Percentiles rank a stretch among this genome's conserved stretches.
Conservation (phyloP, 2,329 filamentous ascomycete genomes). For the Helicocarpus griseus region DNA sequence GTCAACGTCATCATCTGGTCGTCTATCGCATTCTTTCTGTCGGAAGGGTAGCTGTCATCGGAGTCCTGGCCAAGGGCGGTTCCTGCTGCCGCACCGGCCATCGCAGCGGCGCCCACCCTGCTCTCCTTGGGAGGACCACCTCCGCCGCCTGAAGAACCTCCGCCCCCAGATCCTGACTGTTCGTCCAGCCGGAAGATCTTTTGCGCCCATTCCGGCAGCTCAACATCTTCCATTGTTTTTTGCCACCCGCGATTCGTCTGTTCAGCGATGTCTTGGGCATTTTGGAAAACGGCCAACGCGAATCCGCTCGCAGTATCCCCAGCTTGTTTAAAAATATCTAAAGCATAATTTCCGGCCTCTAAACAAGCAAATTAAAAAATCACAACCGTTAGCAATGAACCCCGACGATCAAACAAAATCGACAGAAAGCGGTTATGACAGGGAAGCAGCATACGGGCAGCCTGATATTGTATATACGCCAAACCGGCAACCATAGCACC, state of each 20-base stretch:
- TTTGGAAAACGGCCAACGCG: slow-evolving; percentile 60
- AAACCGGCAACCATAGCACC: slow-evolving; percentile 76
- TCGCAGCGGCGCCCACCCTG: slow-evolving; percentile 48
- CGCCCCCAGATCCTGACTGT: slow-evolving; percentile 43
- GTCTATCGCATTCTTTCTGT: slow-evolving; percentile 64
- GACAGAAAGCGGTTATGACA: not conserved
- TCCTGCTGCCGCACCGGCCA: slow-evolving; percentile 60
- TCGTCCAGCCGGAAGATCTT: slow-evolving; percentile 57
- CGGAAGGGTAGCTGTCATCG: slow-evolving; percentile 42
- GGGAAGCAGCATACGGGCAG: slow-evolving; percentile 55
- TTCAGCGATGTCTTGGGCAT: slow-evolving; percentile 63
- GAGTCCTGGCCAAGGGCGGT: slow-evolving; percentile 69
- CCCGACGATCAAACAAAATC: not conserved
- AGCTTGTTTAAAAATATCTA: slow-evolving; percentile 65
- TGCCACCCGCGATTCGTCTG: slow-evolving; percentile 76
- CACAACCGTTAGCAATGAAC: not conserved
- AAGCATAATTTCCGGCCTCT: slow-evolving; percentile 67
- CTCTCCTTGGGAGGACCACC: slow-evolving; percentile 46
- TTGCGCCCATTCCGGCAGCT: slow-evolving; percentile 68
- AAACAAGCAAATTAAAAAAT: slow-evolving; percentile 7
- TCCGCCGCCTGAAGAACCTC: slow-evolving; percentile 33
- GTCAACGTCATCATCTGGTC: slow-evolving; percentile 99
- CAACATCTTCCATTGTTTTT: slow-evolving; percentile 68
- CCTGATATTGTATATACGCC: slow-evolving; percentile 94
- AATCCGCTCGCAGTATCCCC: slow-evolving; percentile 61